phyloP scores from a whole-genome alignment of 805 yeast genomes.

The Sugiyamaella smithiae region DNA sequence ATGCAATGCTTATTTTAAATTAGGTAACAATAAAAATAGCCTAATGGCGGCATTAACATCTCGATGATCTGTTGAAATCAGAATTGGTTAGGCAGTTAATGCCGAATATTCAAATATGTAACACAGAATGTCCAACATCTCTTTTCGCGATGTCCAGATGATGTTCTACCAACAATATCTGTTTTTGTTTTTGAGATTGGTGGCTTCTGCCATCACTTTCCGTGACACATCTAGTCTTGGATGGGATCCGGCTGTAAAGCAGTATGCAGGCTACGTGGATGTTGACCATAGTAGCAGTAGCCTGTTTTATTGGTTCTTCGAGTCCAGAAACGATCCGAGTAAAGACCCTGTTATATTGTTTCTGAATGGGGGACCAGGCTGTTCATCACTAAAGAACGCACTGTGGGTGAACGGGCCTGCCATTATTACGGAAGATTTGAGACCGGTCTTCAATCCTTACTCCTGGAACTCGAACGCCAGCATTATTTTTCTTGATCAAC shows the following conservation, averaged over 20 bases:
- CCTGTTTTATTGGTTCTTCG: constrained; percentile 81
- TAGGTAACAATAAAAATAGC: no score
- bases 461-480: constrained; percentile 93
- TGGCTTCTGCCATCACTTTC: background rate
- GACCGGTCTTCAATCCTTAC: constrained; percentile 74
- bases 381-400: constrained; percentile 86
- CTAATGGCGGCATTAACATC: no score
- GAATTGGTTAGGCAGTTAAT: no score
- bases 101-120: no score
- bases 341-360: constrained; percentile 86
- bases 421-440: constrained; percentile 57
- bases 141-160: background rate
- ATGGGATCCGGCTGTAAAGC: constrained; percentile 47
- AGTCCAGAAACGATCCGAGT: constrained; percentile 81
- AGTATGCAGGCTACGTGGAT: constrained; percentile 79
- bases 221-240: constrained; percentile 11
- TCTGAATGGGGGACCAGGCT: constrained; percentile 97
- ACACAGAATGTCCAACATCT: no score
- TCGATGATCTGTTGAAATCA: no score
- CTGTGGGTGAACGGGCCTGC: constrained; percentile 93
- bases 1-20: no score
- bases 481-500: constrained; percentile 89
- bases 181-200: background rate
- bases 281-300: constrained; percentile 54
- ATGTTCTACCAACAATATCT: background rate